phyloP scores from a whole-genome alignment of 2,329 filamentous ascomycete species.

The Shiraia bambusicola region DNA sequence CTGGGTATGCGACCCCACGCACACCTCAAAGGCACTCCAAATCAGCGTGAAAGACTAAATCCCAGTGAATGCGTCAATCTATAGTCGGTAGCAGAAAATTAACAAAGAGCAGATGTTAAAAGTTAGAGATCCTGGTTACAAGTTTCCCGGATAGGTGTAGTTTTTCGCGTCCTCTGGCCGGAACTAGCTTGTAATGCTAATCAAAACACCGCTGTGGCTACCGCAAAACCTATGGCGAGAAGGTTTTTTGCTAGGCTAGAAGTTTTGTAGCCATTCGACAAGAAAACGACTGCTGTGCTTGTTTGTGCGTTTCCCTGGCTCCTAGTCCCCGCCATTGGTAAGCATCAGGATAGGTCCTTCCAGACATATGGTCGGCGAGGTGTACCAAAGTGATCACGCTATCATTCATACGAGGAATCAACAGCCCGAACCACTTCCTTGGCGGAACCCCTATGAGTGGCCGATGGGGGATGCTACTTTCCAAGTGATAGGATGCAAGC shows the following conservation, averaged over 20 bases:
- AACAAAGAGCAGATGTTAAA: conserved; percentile 5
- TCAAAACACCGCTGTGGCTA: conserved; percentile 8
- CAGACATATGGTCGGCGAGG: no score
- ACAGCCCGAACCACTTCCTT: no score
- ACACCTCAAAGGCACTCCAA: neutral
- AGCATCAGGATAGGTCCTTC: no score
- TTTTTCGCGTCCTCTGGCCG: conserved; percentile 1
- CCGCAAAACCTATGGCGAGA: neutral
- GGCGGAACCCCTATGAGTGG: conserved; percentile 1
- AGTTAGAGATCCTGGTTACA: neutral
- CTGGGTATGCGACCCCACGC: no score
- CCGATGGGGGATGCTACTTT: conserved; percentile 18
- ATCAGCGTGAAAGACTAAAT: conserved; percentile 1
- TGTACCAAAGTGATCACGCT: no score
- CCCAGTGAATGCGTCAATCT: conserved; percentile 1
- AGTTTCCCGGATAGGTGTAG: conserved; percentile 11
- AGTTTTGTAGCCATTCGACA: conserved; percentile 21
- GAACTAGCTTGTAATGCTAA: neutral
- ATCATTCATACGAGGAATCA: no score
- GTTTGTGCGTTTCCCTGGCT: conserved; percentile 8
- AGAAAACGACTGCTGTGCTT: conserved; percentile 14
- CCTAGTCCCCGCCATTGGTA: conserved; percentile 1
- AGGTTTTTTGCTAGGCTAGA: conserved; percentile 1
- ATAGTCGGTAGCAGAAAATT: no score
- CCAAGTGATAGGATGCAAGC: conserved; percentile 7